phyloP scores from a whole-genome alignment of 2,329 filamentous ascomycete genomes.

The Colletotrichum falcatum region DNA sequence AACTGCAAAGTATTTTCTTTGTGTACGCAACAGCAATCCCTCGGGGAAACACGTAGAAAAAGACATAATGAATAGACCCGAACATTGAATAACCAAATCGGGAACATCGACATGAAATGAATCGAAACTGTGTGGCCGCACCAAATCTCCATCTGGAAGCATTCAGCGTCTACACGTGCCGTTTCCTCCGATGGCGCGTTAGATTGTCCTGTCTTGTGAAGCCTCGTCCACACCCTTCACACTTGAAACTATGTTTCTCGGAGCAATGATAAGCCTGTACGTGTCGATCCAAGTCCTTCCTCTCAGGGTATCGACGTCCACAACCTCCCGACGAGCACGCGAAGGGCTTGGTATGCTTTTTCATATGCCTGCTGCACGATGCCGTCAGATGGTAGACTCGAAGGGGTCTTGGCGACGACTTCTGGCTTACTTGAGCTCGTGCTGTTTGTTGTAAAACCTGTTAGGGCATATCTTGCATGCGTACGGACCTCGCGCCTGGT shows the following conservation, averaged over 20 bases:
- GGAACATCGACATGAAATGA: neutral
- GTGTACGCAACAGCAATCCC: neutral
- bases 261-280: neutral
- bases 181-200: neutral
- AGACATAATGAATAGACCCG: accelerated
- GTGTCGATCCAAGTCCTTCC: constrained; percentile 1
- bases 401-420: no score
- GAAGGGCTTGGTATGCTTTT: neutral
- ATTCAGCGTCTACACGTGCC: constrained; percentile 3
- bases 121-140: no score
- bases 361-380: constrained; percentile 10
- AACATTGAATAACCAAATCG: no score
- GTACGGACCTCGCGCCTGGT: neutral
- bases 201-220: constrained; percentile 16
- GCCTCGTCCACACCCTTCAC: neutral
- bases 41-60: neutral
- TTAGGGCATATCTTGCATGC: neutral
- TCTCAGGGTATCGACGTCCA: neutral
- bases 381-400: neutral
- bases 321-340: neutral
- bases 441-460: neutral
- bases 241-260: neutral
- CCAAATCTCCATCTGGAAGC: neutral
- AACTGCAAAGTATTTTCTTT: neutral
- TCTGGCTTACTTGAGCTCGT: neutral